Base-by-base conservation (phyloP, 2,329 filamentous ascomycete species). In the Exophiala sideris region DNA sequence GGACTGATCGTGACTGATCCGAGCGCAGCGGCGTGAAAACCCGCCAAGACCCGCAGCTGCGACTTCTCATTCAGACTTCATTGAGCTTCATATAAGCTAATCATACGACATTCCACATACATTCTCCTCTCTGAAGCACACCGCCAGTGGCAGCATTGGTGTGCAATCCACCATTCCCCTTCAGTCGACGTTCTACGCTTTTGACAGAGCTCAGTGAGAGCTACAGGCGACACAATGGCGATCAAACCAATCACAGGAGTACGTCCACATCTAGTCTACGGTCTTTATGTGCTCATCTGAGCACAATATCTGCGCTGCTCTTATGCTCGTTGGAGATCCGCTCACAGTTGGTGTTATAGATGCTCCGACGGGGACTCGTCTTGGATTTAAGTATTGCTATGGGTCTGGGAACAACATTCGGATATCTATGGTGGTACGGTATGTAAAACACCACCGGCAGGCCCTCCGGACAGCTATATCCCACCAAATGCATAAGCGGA, bases 341-440 rank as follows among this genome's bases (percentile, higher is more conserved):
- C 53, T 60, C 33, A 68, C 59, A 18, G 18, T 1, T 18, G 16
- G 9, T 18, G 12, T 40, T 61, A 59, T 66, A 85, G 83, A 85
- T 85, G 79, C 81, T 87, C 74, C 81, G 82, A 70, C 78, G 81
- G 70, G 77, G 77, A 68, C 75, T 87, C 56, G 83, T 87, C 64
- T 76, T 87, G 64, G 83, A 87, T 72, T 74, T 87, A 66, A 82
- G 80, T 66, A 81, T 85, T 68, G 81, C 82, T 62, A 73, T 84
- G 67, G 84, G 82, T 71, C 80, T 86, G 69, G 82, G 83, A 66
- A 77, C 79, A 62, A 75, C 81, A 63, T 76, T 77, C 70, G 84
- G 82, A 64, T 86, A 85, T 72, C 77, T 79, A 68, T 87, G 79
- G 76, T 86, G 83, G 84, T 86, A 86, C 75, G 83, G 76, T 78